These are phyloP conservation scores for Leucocoprinus gongylophorus DNA, from an alignment of 1,284 basidiomycete species.

Conservation along the genomic window DNA sequence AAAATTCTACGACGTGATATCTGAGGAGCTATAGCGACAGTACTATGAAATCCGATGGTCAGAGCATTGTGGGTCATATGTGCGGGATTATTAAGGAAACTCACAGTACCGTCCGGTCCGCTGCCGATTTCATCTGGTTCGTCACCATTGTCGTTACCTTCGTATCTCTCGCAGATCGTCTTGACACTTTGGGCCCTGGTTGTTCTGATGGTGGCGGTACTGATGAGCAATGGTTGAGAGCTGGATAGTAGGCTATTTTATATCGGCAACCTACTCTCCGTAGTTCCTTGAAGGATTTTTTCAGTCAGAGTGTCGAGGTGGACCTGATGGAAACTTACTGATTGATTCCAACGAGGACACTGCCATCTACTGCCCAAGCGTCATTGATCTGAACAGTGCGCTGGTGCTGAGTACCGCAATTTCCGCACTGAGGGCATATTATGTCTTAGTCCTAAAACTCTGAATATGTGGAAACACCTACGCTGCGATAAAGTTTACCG, in stretches of 20 bases:
- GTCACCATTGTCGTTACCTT: conserved; percentile 23
- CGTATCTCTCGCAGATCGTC: conserved; percentile 23
- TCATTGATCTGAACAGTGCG: conserved; percentile 26
- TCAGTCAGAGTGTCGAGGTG: not conserved
- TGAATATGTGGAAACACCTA: conserved; percentile 12
- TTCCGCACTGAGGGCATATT: conserved; percentile 12
- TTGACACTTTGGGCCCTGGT: conserved; percentile 20
- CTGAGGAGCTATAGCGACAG: conserved; percentile 23
- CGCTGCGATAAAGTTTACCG: conserved; percentile 32
- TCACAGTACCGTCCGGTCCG: conserved; percentile 25
- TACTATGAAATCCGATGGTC: conserved; percentile 27
- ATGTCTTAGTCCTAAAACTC: not conserved
- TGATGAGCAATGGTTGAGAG: conserved; percentile 4
- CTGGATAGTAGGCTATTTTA: not conserved
- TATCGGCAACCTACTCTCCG: conserved; percentile 21
- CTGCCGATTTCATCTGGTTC: conserved; percentile 23
- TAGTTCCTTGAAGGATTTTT: conserved; percentile 19
- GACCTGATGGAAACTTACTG: conserved; percentile 19
- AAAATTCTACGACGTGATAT: conserved; percentile 10
- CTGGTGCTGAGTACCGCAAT: conserved; percentile 16
- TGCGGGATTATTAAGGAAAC: conserved; percentile 2
- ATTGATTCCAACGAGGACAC: conserved; percentile 27
- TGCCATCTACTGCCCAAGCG: conserved; percentile 30
- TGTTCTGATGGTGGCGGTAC: conserved; percentile 23
- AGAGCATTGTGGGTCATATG: not conserved